Evolutionary conservation across 345 rosid species (phyloP).

Genomic region (Pugionium cornutum): DNA sequence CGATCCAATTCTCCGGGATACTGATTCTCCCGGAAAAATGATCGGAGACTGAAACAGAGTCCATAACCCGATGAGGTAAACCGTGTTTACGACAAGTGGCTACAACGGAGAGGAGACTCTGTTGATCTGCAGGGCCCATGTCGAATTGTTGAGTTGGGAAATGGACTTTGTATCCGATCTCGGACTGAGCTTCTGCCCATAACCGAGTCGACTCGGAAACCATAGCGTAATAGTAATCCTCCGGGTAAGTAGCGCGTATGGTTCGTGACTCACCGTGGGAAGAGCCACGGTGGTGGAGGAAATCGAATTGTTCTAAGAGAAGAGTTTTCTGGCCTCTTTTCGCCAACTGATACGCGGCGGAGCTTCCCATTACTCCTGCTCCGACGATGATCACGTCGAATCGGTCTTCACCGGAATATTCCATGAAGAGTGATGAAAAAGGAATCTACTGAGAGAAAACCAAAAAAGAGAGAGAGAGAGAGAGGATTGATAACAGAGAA

Average conservation of each 20-base stretch:
- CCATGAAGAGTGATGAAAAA: slow-evolving; percentile 41
- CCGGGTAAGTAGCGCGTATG: slow-evolving; percentile 73
- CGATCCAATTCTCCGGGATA: slow-evolving; percentile 78
- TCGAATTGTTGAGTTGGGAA: slow-evolving; percentile 66
- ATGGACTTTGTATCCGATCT: slow-evolving; percentile 76
- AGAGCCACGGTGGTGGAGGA: slow-evolving; percentile 87
- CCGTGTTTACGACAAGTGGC: slow-evolving; percentile 50
- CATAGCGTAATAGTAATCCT: slow-evolving; percentile 66
- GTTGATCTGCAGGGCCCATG: slow-evolving; percentile 56
- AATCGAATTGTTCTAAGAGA: slow-evolving; percentile 81
- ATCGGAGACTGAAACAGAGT: slow-evolving; percentile 27
- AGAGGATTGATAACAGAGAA: background rate
- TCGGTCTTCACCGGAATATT: slow-evolving; percentile 31
- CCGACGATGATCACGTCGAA: slow-evolving; percentile 73
- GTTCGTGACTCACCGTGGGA: slow-evolving; percentile 98
- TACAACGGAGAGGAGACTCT: slow-evolving; percentile 51
- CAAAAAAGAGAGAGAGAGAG: background rate
- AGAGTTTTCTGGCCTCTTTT: slow-evolving; percentile 63
- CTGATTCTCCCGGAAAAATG: slow-evolving; percentile 52
- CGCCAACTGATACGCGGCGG: slow-evolving; percentile 70
- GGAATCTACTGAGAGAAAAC: slow-evolving; percentile 5
- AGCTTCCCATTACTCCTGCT: slow-evolving; percentile 88
- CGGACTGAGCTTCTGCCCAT: slow-evolving; percentile 71
- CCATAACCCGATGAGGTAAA: slow-evolving; percentile 45
- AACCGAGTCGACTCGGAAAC: slow-evolving; percentile 50